Percentiles rank a stretch among this genome's conserved stretches.
Evolutionary conservation across 2,329 filamentous ascomycete genomes (phyloP).

Genomic region (Penicillium sp.): DNA sequence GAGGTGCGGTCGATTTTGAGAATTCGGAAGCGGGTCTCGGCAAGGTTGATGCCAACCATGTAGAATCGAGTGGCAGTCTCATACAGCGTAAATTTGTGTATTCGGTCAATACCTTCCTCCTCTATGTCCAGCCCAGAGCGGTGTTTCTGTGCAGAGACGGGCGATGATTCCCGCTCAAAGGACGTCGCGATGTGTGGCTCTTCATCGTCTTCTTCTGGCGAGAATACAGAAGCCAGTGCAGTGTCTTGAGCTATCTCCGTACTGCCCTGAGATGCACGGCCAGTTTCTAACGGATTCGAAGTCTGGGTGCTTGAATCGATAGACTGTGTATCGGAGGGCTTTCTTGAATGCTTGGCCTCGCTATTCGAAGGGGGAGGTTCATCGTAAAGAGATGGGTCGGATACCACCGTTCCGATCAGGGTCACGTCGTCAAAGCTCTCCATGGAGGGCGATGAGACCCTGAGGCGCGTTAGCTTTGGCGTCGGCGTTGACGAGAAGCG

Average conservation of each 20-base stretch:
- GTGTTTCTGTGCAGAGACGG: conserved; percentile 38
- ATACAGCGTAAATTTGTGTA: conserved; percentile 98
- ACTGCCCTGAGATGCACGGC: conserved; percentile 4
- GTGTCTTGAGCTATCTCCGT: conserved; percentile 17
- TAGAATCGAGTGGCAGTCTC: conserved; percentile 93
- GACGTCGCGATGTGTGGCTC: conserved; percentile 46
- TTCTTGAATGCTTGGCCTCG: conserved; percentile 8
- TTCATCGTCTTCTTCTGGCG: conserved; percentile 43
- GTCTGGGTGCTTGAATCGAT: conserved; percentile 13
- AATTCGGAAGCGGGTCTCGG: conserved; percentile 84
- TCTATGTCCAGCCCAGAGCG: conserved; percentile 36
- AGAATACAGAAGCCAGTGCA: conserved; percentile 23
- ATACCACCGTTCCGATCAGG: conserved; percentile 23
- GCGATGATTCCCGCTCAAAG: conserved; percentile 43
- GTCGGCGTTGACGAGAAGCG: neutral
- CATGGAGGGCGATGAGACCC: conserved; percentile 24
- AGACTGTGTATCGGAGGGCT: conserved; percentile 11
- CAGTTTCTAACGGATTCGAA: conserved; percentile 12
- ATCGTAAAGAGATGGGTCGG: conserved; percentile 13
- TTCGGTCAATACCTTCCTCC: conserved; percentile 55
- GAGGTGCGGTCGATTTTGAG: conserved; percentile 91
- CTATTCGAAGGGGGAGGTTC: conserved; percentile 13
- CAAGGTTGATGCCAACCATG: conserved; percentile 86
- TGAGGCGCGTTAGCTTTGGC: neutral
- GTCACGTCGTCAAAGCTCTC: conserved; percentile 41